Conservation (phyloP, 768 basidiomycete species). For the Leucocoprinus sp. region DNA sequence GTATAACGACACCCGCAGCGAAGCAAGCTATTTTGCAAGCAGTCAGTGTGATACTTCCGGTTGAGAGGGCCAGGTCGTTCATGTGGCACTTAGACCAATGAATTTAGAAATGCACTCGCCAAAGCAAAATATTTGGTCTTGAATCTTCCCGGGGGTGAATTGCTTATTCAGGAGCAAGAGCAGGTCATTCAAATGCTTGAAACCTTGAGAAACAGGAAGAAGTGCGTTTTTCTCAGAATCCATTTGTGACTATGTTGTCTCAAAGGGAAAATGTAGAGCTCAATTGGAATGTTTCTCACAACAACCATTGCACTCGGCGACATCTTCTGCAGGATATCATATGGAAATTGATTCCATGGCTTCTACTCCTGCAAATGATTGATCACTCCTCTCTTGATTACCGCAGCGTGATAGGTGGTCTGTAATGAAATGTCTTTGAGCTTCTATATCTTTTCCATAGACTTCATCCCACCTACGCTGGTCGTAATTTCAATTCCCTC, state of each 20-base stretch:
- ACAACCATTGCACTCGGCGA: slow-evolving; percentile 23
- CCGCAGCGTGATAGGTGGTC: neutral
- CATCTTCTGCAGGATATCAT: slow-evolving; percentile 22
- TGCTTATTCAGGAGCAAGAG: slow-evolving; percentile 60
- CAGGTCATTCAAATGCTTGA: slow-evolving; percentile 65
- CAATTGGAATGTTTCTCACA: slow-evolving; percentile 45
- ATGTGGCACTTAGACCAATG: slow-evolving; percentile 48
- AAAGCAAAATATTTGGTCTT: slow-evolving; percentile 54
- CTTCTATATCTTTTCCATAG: neutral
- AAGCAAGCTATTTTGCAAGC: slow-evolving; percentile 64
- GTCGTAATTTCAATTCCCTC: neutral
- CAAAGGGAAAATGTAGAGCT: slow-evolving; percentile 28
- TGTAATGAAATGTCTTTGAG: slow-evolving; percentile 3
- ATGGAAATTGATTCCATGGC: slow-evolving; percentile 77
- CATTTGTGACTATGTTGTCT: too few species aligned
- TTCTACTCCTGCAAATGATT: slow-evolving; percentile 53
- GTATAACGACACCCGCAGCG: slow-evolving; percentile 43
- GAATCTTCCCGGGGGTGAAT: slow-evolving; percentile 64
- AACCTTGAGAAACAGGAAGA: slow-evolving; percentile 52
- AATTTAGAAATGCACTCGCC: slow-evolving; percentile 50
- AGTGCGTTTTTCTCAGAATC: slow-evolving; percentile 27
- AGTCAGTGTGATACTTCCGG: slow-evolving; percentile 26
- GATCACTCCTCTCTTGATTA: neutral
- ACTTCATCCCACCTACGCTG: neutral
- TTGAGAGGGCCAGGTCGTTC: neutral